Conservation (phyloP, 2,329 filamentous ascomycete genomes). For the Ophiostoma montium region DNA sequence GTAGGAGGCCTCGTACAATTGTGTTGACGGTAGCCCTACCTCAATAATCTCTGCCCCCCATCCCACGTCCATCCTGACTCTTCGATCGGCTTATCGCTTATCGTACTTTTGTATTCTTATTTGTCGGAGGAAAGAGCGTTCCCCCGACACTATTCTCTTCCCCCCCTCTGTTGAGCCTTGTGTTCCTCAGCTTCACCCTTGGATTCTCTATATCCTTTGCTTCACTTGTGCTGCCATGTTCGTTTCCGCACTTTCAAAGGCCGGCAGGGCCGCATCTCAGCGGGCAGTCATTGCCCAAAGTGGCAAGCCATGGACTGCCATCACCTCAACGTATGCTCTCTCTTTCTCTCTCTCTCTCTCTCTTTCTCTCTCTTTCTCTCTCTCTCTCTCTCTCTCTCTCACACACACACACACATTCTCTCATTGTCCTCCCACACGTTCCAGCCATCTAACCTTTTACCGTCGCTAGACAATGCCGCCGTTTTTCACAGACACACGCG, state of each 20-base stretch:
- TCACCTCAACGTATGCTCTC: constrained; percentile 2
- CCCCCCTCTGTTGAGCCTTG: neutral
- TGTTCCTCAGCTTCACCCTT: neutral
- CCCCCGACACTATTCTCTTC: too few relatives aligned
- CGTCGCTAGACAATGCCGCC: constrained; percentile 29
- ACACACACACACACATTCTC: neutral
- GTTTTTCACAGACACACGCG: constrained; percentile 35
- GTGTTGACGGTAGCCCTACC: too few relatives aligned
- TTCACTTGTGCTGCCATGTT: constrained; percentile 2
- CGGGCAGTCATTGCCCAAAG: neutral
- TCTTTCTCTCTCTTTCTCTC: neutral
- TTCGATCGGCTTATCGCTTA: too few relatives aligned
- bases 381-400: neutral
- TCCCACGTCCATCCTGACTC: too few relatives aligned
- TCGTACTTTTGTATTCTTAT: too few relatives aligned
- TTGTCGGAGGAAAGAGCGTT: too few relatives aligned
- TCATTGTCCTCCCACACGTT: neutral
- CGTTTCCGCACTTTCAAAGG: constrained; percentile 3
- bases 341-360: neutral
- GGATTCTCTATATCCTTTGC: too few relatives aligned
- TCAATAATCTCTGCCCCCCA: too few relatives aligned
- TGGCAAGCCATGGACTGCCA: neutral
- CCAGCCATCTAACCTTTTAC: neutral
- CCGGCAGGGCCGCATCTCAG: constrained; percentile 1
- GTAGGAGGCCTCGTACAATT: too few relatives aligned